Evolutionary conservation across 106 monocot species (phyloP).

Genomic region (Cymbidium sinense): DNA sequence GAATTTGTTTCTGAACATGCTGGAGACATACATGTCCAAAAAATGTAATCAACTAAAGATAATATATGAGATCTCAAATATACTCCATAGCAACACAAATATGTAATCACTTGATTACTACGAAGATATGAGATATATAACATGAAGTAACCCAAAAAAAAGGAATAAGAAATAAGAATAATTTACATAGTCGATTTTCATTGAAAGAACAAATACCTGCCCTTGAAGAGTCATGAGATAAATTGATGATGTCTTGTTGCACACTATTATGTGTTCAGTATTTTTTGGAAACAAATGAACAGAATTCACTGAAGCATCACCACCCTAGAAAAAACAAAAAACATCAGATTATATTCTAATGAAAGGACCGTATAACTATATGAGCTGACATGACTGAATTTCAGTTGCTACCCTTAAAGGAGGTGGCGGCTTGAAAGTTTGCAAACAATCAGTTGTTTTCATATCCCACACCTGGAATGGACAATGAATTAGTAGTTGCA

Average conservation of each 20-base stretch:
- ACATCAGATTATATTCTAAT: not conserved
- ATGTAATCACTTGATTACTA: not conserved
- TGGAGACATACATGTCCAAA: not conserved
- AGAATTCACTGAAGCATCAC: constrained; percentile 95
- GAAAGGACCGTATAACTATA: not conserved
- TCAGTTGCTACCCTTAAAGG: constrained; percentile 66
- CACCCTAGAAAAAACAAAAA: constrained; percentile 47
- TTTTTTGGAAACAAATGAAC: constrained; percentile 88
- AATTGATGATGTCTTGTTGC: constrained; percentile 95
- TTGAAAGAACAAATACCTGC: constrained; percentile 10
- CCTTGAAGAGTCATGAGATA: constrained; percentile 99
- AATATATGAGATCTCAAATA: not conserved
- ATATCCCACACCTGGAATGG: constrained; percentile 81
- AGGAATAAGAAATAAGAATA: not conserved
- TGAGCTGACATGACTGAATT: not conserved
- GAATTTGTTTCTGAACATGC: not conserved
- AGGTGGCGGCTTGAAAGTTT: constrained; percentile 98
- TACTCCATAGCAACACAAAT: not conserved
- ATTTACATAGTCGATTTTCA: too few species aligned
- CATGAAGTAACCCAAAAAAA: not conserved
- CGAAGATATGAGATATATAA: not conserved
- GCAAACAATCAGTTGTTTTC: constrained; percentile 93
- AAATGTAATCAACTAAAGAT: constrained; percentile 13
- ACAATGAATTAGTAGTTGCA: not conserved
- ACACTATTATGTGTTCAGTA: constrained; percentile 85